These are phyloP conservation scores for Pulicaria dysenterica DNA, from an alignment of 129 eudicot species.

Conservation along the genomic window DNA sequence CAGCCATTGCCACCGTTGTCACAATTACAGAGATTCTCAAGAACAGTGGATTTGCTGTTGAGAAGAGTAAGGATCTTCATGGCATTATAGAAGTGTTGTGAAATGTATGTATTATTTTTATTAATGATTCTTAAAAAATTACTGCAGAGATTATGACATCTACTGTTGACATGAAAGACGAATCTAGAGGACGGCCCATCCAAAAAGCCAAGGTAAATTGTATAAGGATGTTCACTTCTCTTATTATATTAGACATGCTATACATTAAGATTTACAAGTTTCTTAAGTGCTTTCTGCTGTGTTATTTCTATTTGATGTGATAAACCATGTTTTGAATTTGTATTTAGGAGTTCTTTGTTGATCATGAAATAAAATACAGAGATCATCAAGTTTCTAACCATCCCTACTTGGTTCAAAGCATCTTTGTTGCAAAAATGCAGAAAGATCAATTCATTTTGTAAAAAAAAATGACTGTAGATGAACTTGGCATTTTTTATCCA, in stretches of 20 bases:
- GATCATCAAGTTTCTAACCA: neutral
- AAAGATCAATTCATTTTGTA: neutral
- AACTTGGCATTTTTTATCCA: neutral
- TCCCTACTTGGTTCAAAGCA: neutral
- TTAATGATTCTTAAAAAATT: slow-evolving; percentile 11
- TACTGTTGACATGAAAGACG: slow-evolving; percentile 83
- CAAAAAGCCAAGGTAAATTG: slow-evolving; percentile 76
- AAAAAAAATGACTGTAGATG: neutral
- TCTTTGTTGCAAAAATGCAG: slow-evolving; percentile 5
- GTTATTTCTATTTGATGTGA: neutral
- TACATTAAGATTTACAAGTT: neutral
- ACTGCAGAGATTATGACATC: slow-evolving; percentile 81
- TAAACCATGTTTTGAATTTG: neutral
- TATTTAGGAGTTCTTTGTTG: neutral
- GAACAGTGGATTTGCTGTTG: slow-evolving; percentile 79
- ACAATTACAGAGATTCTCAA: slow-evolving; percentile 81
- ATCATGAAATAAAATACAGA: neutral
- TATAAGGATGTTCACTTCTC: neutral
- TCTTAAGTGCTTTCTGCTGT: neutral
- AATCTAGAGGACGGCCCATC: slow-evolving; percentile 67
- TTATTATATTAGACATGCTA: neutral
- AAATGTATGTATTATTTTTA: neutral
- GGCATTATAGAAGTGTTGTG: neutral
- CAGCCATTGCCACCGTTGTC: slow-evolving; percentile 92
- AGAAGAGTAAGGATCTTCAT: slow-evolving; percentile 63